Base-by-base conservation (phyloP, 1,139 yeast species). In the Kurtzmaniella quercitrusa region DNA sequence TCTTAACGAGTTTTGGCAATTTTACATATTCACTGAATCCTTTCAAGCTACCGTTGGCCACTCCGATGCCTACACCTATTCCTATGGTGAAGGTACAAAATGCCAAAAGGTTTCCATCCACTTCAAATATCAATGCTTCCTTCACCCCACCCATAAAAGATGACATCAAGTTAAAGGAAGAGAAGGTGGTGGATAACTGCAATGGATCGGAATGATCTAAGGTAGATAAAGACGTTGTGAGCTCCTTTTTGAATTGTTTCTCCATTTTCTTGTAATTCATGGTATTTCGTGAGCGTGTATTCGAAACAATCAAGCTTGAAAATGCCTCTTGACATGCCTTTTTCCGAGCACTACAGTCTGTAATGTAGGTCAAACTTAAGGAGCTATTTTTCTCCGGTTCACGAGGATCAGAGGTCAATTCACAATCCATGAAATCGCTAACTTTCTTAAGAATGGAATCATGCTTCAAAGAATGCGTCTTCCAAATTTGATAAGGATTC, bases 401-500 rank as follows among this genome's bases (percentile, higher is more conserved):
- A 31, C 14, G 10, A 4, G 16, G 11, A 31, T 31, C 18, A 16
- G 18, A 14, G 10, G 6, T 27, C 23, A 58, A 46, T 47, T 67
- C 72, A n/a, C 50, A 45, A 24, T 62, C 64, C 21, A 70, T 53
- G 46, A 64, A 67, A 16, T 47, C 50, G 34, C 59, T 56, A 33
- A 70, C 46, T 39, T 61, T 61, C 34, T 48, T 45, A n/a, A 60
- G 39, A 12, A 68, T 49, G 33, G 54, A 56, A 3, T 51, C 56
- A 38, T 62, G 63, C 34, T 53, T 59, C 41, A 68, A 52, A 2
- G 73, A 63, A 2, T 72, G 54, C 1, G 73, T 57, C 46, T 70
- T 72, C 73, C 75, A 70, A 33, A 68, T 63, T 48, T 70, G 75
- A 44, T 58, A 60, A 0, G 77, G 77, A 37, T 57, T 60, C 31